Evolutionary conservation across 2,329 filamentous ascomycete species (phyloP), one percentile per base, ranked within the genome.

Genomic region (Fusarium sp.): DNA sequence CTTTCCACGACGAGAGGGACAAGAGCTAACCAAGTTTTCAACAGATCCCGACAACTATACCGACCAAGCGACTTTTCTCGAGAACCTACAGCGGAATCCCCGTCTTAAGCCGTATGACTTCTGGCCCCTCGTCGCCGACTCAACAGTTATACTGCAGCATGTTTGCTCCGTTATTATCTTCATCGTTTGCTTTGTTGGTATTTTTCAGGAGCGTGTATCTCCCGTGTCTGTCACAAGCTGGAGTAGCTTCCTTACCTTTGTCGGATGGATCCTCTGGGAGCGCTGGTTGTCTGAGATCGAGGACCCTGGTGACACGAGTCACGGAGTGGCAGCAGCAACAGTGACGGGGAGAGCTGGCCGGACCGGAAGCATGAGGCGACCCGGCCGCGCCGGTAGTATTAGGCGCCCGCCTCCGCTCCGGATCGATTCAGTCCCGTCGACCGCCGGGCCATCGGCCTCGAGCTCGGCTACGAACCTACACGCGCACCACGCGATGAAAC

Each of bases 41-140:
- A 14, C 62, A 95, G 94, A 97, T 81, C 95, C 97, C n/a, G 97
- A 99, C 83, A 99, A 99, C 83, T 98, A 98, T 82, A 98, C 97
- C 45, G 97, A 99, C 81, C 95, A 97, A 81, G 94, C 94, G 69
- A 98, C 97, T 2, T 99, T 99, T 79, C 92, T 99, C 75, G 96
- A 98, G 80, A 95, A 97, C 78, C 90, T 99, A 20, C 96, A 99
- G 83, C 91, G 95, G 57, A 99, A 99, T 82, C 96, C 96, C 6
- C 92, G 95, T 45, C 89, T 98, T 62, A 93, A 97, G 75, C 96
- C 96, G 0, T 99, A 99, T 83, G 95, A 98, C 80, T 99, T 99
- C 84, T 99, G 97, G 96, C 95, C 95, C 10, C 88, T 99, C 36
- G 95, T 98, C 60, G 94, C 95, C 66, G 96, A 98, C 82, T 96